Evolutionary conservation across 495 filamentous ascomycete species (phyloP).

Genomic region (Podospora fimiseda): DNA sequence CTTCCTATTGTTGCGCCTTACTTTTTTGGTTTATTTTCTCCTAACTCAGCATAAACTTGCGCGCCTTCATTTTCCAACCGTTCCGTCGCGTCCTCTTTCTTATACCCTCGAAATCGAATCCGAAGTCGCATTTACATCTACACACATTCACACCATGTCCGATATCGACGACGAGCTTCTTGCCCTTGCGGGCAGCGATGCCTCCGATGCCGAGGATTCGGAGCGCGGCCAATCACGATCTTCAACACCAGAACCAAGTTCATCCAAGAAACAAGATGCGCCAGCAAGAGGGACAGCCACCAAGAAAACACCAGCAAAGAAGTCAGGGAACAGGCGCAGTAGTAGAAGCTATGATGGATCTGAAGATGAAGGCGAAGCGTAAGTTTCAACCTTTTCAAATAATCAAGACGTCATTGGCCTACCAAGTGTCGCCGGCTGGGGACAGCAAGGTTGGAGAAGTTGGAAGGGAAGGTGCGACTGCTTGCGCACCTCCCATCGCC

Average conservation of each 20-base stretch:
- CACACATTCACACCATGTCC: constrained; percentile 48
- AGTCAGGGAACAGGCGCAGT: constrained; percentile 31
- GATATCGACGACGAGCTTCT: constrained; percentile 85
- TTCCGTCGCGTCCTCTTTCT: background rate
- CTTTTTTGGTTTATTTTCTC: too few species aligned
- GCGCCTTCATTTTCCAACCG: too few species aligned
- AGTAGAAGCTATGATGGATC: constrained; percentile 56
- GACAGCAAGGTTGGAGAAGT: background rate
- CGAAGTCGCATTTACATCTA: background rate
- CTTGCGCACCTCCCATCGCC: background rate
- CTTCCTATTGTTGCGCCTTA: too few species aligned
- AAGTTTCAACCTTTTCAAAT: constrained; percentile 36
- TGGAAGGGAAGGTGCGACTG: background rate
- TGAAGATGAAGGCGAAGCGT: constrained; percentile 80
- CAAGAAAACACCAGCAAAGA: constrained; percentile 46
- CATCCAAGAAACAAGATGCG: constrained; percentile 26
- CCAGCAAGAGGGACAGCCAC: constrained; percentile 31
- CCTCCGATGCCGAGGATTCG: constrained; percentile 47
- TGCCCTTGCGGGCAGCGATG: constrained; percentile 67
- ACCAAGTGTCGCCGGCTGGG: background rate
- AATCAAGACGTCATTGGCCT: background rate
- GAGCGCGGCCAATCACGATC: constrained; percentile 35
- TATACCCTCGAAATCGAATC: background rate
- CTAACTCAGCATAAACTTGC: too few species aligned
- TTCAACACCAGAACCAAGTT: constrained; percentile 24